These are phyloP conservation scores for Paxillus ammoniavirescens DNA, from an alignment of 768 basidiomycete genomes.

Conservation along the genomic window DNA sequence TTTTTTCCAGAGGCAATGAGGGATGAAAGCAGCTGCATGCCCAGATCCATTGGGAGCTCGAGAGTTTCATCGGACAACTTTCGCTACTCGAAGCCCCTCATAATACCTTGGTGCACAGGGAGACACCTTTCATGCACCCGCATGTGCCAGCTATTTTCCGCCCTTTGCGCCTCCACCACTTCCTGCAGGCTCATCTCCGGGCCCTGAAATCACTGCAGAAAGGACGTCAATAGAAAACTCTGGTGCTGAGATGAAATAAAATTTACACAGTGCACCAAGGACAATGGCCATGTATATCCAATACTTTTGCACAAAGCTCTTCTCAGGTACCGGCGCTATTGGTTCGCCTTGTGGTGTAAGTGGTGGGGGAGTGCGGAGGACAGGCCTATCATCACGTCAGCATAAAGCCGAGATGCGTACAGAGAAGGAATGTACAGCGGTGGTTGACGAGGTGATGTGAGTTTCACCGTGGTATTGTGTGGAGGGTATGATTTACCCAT, in stretches of 20 bases:
- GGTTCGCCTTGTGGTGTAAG: constrained; percentile 66
- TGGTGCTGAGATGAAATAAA: neutral
- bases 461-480: constrained; percentile 52
- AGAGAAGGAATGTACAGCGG: constrained; percentile 47
- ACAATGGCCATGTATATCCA: constrained; percentile 78
- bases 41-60: neutral
- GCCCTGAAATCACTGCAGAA: constrained; percentile 28
- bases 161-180: constrained; percentile 19
- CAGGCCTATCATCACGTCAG: constrained; percentile 47
- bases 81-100: neutral
- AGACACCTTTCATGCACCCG: too few species aligned
- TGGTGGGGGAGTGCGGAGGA: constrained; percentile 64
- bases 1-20: too few species aligned
- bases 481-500: constrained; percentile 29
- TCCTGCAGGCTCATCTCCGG: constrained; percentile 25
- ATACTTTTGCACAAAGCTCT: constrained; percentile 84
- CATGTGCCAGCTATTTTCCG: constrained; percentile 18
- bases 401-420: neutral
- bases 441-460: constrained; percentile 47
- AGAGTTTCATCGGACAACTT: neutral
- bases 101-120: neutral
- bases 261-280: constrained; percentile 59
- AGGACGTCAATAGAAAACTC: neutral
- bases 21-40: neutral
- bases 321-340: constrained; percentile 60